Base-by-base conservation (phyloP, 345 rosid species). In the Brassica juncea region DNA sequence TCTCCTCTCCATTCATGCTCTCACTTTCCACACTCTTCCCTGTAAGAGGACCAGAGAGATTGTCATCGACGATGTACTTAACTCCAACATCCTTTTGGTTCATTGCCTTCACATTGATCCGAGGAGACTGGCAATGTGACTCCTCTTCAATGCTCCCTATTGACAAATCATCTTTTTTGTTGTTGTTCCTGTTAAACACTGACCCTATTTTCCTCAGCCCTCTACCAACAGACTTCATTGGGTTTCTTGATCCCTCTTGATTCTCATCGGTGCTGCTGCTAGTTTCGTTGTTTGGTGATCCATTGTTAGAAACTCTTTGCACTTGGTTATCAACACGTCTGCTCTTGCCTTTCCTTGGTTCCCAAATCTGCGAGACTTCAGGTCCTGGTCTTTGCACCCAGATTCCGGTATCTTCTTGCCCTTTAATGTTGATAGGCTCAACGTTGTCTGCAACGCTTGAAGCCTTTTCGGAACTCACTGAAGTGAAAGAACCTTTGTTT, bases 371-470 rank as follows among this genome's bases (percentile, higher is more conserved):
- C 6, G 87, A 79, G 19, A 87, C 88, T 78, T 90, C 95, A 35
- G 82, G 86, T 77, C 99, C 98, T 0, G 99, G 99, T 65, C 83
- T 92, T 80, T 90, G 94, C 61, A 90, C 85, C 99, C 98, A 95
- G 32, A 93, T 81, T 47, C 91, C 98, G 15, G 89, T 88, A 79
- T 83, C 85, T 27, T 66, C 55, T 79, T 84, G 88, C 80, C 99
- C 98, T 80, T 84, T 90, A 78, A 93, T 74, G 71, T 84, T 83
- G 16, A 95, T 80, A 10, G 99, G 89, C 82, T 93, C 94, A 37
- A 89, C 86, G 80, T 76, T 84, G 79, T 91, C 97, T 11, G 75
- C 68, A 67, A 86, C 80, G 69, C 74, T 82, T 14, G 85, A 74
- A 66, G 93, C 72, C 72, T 83, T 86, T 12, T 80, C 85, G 0